Conservation (phyloP, 148 eudicot genomes). For the Rhododendron ovatum region DNA sequence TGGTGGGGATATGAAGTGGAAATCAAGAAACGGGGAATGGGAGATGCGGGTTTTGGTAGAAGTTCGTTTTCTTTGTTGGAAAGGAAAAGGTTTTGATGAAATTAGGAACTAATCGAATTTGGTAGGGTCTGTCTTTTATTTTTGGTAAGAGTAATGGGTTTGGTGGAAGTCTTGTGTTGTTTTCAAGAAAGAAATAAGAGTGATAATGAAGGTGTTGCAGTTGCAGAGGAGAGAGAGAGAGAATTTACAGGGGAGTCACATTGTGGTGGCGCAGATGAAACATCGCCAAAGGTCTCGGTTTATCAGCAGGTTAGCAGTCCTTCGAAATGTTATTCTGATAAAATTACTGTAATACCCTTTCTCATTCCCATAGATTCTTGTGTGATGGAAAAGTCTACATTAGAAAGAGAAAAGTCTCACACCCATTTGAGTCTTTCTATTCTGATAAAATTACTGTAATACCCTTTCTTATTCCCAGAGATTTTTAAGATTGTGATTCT, state of each 20-base stretch:
- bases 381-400: too few relatives aligned
- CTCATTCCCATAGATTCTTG: too few relatives aligned
- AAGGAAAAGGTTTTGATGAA: background rate
- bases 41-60: background rate
- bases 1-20: conserved; percentile 11
- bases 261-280: conserved; percentile 13
- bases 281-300: conserved; percentile 4
- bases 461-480: background rate
- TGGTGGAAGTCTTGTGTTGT: background rate
- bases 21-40: conserved; percentile 7
- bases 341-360: background rate
- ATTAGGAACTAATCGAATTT: background rate
- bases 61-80: conserved; percentile 7
- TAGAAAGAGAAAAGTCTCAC: too few relatives aligned
- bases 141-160: background rate
- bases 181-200: conserved; percentile 4
- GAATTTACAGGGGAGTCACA: background rate
- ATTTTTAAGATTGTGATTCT: background rate
- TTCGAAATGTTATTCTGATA: background rate
- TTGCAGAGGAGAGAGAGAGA: background rate
- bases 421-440: too few relatives aligned
- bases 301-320: conserved; percentile 6
- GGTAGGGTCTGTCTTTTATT: background rate
- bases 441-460: background rate
- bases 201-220: background rate